Base-by-base conservation (phyloP, 305 asterid genomes). In the Galium porrigens region DNA sequence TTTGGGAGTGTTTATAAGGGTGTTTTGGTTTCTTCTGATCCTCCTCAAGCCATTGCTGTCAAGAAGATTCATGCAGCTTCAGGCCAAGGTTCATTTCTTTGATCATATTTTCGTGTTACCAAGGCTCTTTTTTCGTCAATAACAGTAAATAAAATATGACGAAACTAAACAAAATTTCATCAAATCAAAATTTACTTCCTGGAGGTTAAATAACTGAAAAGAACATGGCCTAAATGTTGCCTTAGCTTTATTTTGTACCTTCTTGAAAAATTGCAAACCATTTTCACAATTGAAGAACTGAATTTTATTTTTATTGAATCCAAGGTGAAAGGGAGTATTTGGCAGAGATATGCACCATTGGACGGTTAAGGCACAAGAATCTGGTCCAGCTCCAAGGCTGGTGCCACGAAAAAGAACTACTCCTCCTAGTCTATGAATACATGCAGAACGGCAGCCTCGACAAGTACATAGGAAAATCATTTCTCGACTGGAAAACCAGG, bases 1-100 rank as follows among this genome's bases (percentile, higher is more conserved):
- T 86, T 82, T 62, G 89, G 89, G 41, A 79, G 86, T 77, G 89
- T 86, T 68, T 86, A 79, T 67, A 79, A 59, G 76, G 89, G 90
- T 2, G 73, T 78, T 52, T 0, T 49, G 18, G 2, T 44, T 1
- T 44, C 80, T 4, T 44, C 81, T 2, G 67, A 74, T 70, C 53
- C 61, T 55, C 67, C 77, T 6, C 29, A 72, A 12, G 64, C 63
- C 41, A 60, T 82, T 0, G 90, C 88, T 64, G 94, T 82, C 69
- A 86, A 84, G 69, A 79, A 72, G 67, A 81, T 83, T 56, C 82
- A 81, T 68, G 83, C 94, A 56, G 74, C 87, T 25, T 83, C 94
- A 58, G 79, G 66, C 61, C 85, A 83, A 85, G 87, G 88, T 85
- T 58, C 29, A 58, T 49, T 29, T 42, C 48, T 56, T 27, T 54